phyloP scores from a whole-genome alignment of 23 red algal genomes.

The Gracilariopsis chorda region DNA sequence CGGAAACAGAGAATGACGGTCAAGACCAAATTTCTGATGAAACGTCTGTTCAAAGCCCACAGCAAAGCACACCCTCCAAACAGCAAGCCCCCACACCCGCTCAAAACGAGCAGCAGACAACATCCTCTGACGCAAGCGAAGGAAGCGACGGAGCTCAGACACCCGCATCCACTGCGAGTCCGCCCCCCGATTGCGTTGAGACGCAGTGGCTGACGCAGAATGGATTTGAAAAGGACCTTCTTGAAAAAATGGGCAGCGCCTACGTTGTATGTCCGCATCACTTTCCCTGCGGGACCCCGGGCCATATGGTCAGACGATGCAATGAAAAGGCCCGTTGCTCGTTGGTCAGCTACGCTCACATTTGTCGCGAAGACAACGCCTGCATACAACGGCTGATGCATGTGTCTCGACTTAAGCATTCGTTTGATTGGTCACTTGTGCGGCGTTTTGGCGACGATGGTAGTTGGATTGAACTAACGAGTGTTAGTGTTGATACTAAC shows the following conservation, averaged over 20 bases:
- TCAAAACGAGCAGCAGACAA: too few species aligned
- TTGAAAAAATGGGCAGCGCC: not conserved
- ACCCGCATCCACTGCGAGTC: too few species aligned
- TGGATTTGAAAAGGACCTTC: not conserved
- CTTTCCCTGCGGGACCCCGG: not conserved
- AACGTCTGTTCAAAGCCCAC: too few species aligned
- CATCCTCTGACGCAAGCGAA: too few species aligned
- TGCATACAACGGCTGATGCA: not conserved
- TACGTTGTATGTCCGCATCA: not conserved
- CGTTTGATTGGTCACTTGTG: not conserved
- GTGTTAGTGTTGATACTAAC: not conserved
- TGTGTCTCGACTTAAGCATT: not conserved
- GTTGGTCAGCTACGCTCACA: not conserved
- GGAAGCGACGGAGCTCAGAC: too few species aligned
- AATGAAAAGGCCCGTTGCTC: not conserved
- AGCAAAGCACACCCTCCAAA: too few species aligned
- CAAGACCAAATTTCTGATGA: too few species aligned
- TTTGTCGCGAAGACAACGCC: not conserved
- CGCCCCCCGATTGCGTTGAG: constrained; percentile 2
- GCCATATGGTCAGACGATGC: not conserved
- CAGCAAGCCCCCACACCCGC: too few species aligned
- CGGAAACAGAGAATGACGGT: too few species aligned
- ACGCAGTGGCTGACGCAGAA: not conserved
- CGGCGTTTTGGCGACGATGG: not conserved
- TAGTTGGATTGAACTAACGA: not conserved